These are phyloP conservation scores for Rutstroemia sp. DNA, from an alignment of 2,329 filamentous ascomycete species.

Conservation along the genomic window DNA sequence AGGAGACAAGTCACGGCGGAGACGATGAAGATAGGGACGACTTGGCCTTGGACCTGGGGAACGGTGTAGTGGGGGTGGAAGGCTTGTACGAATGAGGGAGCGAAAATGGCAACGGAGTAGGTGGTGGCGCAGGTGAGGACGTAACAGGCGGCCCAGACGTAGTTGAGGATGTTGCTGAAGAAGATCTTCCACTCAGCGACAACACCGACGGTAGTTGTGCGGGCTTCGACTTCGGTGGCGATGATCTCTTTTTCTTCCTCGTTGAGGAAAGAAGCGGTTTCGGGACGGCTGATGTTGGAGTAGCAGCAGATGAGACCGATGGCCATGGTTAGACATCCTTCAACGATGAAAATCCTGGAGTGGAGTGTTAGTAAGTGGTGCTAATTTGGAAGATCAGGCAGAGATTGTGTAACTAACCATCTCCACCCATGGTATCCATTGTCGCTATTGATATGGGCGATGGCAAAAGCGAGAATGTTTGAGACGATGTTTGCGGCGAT, in stretches of 20 bases:
- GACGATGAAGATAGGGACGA: slow-evolving; percentile 34
- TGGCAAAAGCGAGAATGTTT: slow-evolving; percentile 17
- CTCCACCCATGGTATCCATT: slow-evolving; percentile 49
- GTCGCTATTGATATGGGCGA: slow-evolving; percentile 62
- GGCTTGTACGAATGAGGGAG: slow-evolving; percentile 54
- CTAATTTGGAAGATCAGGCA: neutral
- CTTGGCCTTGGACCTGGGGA: slow-evolving; percentile 44
- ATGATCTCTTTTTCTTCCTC: slow-evolving; percentile 34
- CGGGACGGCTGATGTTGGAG: slow-evolving; percentile 10
- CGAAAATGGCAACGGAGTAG: slow-evolving; percentile 41
- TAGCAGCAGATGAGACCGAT: slow-evolving; percentile 38
- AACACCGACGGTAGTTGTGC: slow-evolving; percentile 54
- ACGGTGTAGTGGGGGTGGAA: slow-evolving; percentile 63
- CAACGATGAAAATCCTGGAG: slow-evolving; percentile 42
- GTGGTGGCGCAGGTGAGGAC: slow-evolving; percentile 44
- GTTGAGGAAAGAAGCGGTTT: slow-evolving; percentile 19
- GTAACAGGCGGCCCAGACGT: slow-evolving; percentile 33
- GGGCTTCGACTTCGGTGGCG: slow-evolving; percentile 24
- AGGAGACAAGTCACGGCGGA: slow-evolving; percentile 29
- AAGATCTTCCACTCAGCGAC: slow-evolving; percentile 52
- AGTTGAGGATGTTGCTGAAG: slow-evolving; percentile 56
- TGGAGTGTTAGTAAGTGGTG: neutral
- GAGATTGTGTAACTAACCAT: slow-evolving; percentile 35
- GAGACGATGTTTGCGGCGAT: slow-evolving; percentile 24
- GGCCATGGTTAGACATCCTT: slow-evolving; percentile 38